phyloP scores from a whole-genome alignment of 1,284 basidiomycete species.

The Agroathelia rolfsii region DNA sequence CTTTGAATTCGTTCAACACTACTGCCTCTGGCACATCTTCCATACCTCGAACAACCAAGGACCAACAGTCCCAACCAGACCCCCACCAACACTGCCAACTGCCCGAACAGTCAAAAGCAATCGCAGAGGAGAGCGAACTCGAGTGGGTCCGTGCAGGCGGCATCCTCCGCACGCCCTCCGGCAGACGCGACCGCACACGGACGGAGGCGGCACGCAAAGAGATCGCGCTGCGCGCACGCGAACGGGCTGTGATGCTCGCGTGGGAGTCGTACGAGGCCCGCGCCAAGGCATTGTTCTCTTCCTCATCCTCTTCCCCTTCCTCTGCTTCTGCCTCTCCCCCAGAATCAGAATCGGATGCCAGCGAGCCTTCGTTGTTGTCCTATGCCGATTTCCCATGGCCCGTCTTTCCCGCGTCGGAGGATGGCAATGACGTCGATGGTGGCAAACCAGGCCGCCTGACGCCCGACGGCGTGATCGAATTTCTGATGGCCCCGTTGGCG shows the following conservation, averaged over 20 bases:
- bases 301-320: slow-evolving; percentile 9
- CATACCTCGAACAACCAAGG: too few species aligned
- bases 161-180: slow-evolving; percentile 37
- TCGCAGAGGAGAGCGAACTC: slow-evolving; percentile 34
- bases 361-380: too few species aligned
- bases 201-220: slow-evolving; percentile 35
- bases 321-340: not conserved
- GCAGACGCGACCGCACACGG: slow-evolving; percentile 37
- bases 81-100: too few species aligned
- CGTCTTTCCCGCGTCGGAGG: slow-evolving; percentile 13
- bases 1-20: too few species aligned
- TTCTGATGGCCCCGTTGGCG: slow-evolving; percentile 41
- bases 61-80: too few species aligned
- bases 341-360: not conserved
- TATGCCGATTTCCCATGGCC: slow-evolving; percentile 48
- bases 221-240: slow-evolving; percentile 29
- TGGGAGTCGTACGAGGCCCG: slow-evolving; percentile 43
- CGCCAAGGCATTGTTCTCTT: slow-evolving; percentile 30
- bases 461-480: slow-evolving; percentile 33
- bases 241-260: slow-evolving; percentile 23
- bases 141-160: slow-evolving; percentile 52
- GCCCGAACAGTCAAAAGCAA: too few species aligned
- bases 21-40: too few species aligned
- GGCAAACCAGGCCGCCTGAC: too few species aligned
- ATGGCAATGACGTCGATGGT: slow-evolving; percentile 28